These are phyloP conservation scores for Sugiyamaella americana DNA, from an alignment of 805 yeast genomes.

Conservation along the genomic window DNA sequence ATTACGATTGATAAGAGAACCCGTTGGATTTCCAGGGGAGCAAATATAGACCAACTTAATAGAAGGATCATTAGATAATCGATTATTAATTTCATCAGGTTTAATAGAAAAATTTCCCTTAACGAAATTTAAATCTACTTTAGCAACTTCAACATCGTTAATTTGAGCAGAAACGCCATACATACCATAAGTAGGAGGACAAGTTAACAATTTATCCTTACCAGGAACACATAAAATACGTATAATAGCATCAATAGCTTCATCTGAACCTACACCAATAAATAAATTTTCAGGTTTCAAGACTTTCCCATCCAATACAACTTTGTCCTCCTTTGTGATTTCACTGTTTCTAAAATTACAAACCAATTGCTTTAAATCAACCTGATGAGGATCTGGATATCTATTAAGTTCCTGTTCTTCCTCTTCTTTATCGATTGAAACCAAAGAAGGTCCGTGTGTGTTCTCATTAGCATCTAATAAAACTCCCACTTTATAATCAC, in stretches of 20 bases:
- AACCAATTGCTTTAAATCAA: constrained; percentile 63
- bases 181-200: constrained; percentile 99
- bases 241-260: constrained; percentile 82
- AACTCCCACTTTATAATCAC: constrained; percentile 81
- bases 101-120: constrained; percentile 53
- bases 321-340: constrained; percentile 18
- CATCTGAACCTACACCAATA: constrained; percentile 97
- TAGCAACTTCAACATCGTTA: constrained; percentile 74
- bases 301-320: constrained; percentile 18
- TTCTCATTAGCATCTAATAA: constrained; percentile 94
- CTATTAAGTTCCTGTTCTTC: constrained; percentile 60
- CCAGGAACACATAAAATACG: constrained; percentile 82
- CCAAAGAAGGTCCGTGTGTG: constrained; percentile 80
- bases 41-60: constrained; percentile 80
- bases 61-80: constrained; percentile 47
- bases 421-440: constrained; percentile 41
- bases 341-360: constrained; percentile 59
- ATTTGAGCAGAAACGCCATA: constrained; percentile 85
- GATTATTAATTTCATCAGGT: constrained; percentile 46
- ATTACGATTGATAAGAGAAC: constrained; percentile 46
- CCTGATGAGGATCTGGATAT: constrained; percentile 96
- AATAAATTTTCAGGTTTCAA: constrained; percentile 67
- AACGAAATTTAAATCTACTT: constrained; percentile 62
- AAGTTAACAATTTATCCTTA: constrained; percentile 68
- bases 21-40: constrained; percentile 98